Conservation (phyloP, 139 green algal genomes). For the Haematococcus lacustris region DNA sequence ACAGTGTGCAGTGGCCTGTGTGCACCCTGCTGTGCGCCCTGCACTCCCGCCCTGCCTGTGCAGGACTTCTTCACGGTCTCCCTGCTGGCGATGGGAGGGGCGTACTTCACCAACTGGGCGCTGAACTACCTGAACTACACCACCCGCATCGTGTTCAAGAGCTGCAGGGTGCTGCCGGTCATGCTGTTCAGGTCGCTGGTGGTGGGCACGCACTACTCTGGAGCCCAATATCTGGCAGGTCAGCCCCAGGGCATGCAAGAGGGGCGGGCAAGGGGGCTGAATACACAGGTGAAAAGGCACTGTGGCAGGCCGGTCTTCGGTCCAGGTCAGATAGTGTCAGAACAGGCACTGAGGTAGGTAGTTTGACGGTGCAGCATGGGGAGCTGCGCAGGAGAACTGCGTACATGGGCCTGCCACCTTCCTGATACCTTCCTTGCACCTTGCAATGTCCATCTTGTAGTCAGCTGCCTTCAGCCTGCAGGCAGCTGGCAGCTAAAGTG, state of each 20-base stretch:
- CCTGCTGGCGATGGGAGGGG: conserved; percentile 38
- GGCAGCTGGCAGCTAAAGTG: no score
- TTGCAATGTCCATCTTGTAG: no score
- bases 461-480: no score
- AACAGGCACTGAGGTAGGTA: no score
- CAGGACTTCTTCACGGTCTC: conserved; percentile 47
- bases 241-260: neutral
- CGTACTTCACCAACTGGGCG: conserved; percentile 60
- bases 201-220: conserved; percentile 4
- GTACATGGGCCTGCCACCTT: no score
- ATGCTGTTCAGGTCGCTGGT: conserved; percentile 45
- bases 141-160: conserved; percentile 60
- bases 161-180: conserved; percentile 50
- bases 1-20: no score
- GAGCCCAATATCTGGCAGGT: neutral
- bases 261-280: neutral
- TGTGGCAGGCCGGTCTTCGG: no score
- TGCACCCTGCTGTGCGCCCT: no score
- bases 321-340: no score
- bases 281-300: neutral
- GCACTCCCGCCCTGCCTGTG: neutral
- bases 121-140: conserved; percentile 64
- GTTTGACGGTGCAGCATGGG: no score
- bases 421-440: no score
- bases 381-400: no score